These are phyloP conservation scores for Thelephora terrestris DNA, from an alignment of 1,284 basidiomycete species.

Conservation along the genomic window DNA sequence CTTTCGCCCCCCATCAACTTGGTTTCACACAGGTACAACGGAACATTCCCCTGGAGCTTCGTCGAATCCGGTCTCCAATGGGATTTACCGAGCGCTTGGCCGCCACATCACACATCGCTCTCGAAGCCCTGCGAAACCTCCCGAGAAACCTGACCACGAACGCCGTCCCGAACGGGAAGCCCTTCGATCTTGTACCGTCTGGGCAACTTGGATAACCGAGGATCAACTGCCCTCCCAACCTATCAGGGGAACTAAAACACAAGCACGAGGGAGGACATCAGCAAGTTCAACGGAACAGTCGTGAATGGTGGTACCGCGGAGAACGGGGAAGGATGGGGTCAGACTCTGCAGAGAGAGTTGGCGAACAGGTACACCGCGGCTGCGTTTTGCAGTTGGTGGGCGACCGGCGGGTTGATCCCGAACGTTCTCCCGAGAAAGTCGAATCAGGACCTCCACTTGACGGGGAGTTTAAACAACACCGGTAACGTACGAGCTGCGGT, in stretches of 20 bases:
- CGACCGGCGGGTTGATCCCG: constrained; percentile 74
- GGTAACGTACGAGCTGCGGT: no score
- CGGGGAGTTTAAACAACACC: no score
- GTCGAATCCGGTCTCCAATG: constrained; percentile 75
- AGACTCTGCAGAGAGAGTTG: constrained; percentile 55
- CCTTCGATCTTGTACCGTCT: constrained; percentile 59
- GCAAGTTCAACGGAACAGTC: no score
- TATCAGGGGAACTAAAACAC: constrained; percentile 31
- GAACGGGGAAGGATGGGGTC: constrained; percentile 56
- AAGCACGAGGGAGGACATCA: constrained; percentile 50
- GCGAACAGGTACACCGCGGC: constrained; percentile 78
- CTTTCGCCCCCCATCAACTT: constrained; percentile 68
- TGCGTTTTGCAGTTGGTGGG: no score
- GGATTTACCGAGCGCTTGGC: constrained; percentile 76
- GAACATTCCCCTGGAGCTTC: constrained; percentile 69
- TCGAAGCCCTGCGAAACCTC: constrained; percentile 67
- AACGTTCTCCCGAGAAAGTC: constrained; percentile 61
- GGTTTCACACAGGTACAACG: constrained; percentile 78
- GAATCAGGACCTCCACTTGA: constrained; percentile 60
- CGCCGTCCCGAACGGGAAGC: constrained; percentile 43
- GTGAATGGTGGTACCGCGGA: constrained; percentile 63
- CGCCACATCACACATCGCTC: constrained; percentile 80
- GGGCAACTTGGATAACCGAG: constrained; percentile 70
- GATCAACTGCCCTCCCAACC: constrained; percentile 60
- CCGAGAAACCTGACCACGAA: constrained; percentile 56